A percentile compares a stretch with the other conserved stretches of the same genome.
Conservation (phyloP, 257 asterid species). For the Nicotiana tabacum region DNA sequence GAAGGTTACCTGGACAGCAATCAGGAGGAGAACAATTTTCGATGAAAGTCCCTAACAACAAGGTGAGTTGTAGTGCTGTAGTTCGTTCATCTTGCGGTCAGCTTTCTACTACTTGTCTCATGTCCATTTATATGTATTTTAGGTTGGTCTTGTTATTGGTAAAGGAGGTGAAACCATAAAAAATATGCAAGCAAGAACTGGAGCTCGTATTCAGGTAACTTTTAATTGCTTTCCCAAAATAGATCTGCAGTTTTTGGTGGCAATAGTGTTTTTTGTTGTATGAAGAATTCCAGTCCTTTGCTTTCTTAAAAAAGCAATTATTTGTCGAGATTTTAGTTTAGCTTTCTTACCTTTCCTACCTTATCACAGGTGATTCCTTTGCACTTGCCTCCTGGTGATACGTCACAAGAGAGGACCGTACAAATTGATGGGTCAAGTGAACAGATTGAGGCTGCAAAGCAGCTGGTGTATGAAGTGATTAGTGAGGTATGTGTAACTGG, state of each 20-base stretch:
- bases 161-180: conserved; percentile 93
- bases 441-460: conserved; percentile 25
- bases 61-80: background rate
- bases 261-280: background rate
- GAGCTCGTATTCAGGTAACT: conserved; percentile 95
- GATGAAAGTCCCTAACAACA: conserved; percentile 17
- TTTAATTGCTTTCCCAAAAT: background rate
- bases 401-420: conserved; percentile 21
- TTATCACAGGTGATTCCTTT: conserved; percentile 15
- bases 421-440: conserved; percentile 30
- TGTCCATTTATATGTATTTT: background rate
- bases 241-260: background rate
- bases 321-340: background rate
- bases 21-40: conserved; percentile 14
- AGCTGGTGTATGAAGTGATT: conserved; percentile 25
- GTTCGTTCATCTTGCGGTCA: background rate
- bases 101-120: background rate
- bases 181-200: conserved; percentile 72
- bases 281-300: background rate
- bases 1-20: conserved; percentile 18
- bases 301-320: background rate
- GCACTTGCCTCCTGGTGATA: conserved; percentile 31
- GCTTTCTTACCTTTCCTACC: background rate
- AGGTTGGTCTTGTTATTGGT: conserved; percentile 88
- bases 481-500: conserved; percentile 21